Evolutionary conservation across 208 protist species (phyloP).

Genomic region (Leishmania gerbilli): DNA sequence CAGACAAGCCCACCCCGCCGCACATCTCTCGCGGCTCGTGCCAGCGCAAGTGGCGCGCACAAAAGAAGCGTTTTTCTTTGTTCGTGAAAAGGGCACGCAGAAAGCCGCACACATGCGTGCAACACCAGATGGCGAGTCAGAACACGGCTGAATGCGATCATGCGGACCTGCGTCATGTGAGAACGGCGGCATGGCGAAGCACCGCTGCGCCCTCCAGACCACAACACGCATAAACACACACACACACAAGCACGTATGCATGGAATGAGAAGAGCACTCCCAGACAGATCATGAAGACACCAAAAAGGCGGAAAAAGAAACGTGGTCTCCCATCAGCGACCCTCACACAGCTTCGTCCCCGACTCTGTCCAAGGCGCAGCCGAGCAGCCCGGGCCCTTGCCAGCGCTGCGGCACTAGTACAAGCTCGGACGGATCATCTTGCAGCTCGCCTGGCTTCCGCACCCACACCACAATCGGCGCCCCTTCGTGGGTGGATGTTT

Average conservation of each 20-base stretch:
- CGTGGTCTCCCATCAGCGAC: not conserved
- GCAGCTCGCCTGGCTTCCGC: constrained; percentile 23
- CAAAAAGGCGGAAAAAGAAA: not conserved
- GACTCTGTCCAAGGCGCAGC: constrained; percentile 70
- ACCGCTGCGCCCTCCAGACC: too few species aligned
- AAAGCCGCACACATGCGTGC: too few species aligned
- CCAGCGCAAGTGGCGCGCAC: not conserved
- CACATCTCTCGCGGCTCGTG: not conserved
- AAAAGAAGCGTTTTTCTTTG: too few species aligned
- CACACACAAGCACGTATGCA: not conserved
- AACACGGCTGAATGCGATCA: too few species aligned
- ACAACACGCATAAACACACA: too few species aligned
- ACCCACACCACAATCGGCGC: constrained; percentile 70
- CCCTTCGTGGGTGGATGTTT: constrained; percentile 49
- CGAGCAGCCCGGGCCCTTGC: constrained; percentile 70
- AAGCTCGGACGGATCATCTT: constrained; percentile 40
- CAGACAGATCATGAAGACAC: not conserved
- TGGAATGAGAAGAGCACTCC: not conserved
- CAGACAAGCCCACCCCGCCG: not conserved
- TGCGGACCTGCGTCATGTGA: too few species aligned
- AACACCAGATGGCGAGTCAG: too few species aligned
- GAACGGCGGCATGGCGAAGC: too few species aligned
- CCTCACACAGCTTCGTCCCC: not conserved
- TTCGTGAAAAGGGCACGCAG: too few species aligned
- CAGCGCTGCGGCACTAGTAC: constrained; percentile 70